Conservation (phyloP, 2,329 filamentous ascomycete species). For the Talaromyces sp. region DNA sequence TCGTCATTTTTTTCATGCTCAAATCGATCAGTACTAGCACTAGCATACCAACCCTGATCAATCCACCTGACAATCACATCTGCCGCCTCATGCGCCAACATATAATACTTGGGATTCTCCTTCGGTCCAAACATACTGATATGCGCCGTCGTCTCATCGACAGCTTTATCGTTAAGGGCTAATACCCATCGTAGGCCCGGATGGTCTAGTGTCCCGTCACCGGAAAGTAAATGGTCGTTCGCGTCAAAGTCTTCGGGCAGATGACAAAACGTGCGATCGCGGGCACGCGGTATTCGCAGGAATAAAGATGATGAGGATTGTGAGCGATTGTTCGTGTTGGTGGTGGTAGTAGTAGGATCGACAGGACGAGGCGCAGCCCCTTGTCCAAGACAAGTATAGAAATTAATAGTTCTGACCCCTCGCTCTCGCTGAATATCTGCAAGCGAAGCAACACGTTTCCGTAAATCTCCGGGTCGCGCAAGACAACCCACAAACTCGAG, state of each 20-base stretch:
- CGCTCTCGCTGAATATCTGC: conserved; percentile 60
- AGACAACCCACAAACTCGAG: conserved; percentile 91
- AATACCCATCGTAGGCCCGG: conserved; percentile 57
- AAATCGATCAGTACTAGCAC: conserved; percentile 18
- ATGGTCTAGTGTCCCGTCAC: conserved; percentile 19
- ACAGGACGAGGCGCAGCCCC: conserved; percentile 45
- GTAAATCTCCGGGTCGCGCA: conserved; percentile 74
- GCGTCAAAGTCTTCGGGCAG: conserved; percentile 55
- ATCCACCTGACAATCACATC: conserved; percentile 36
- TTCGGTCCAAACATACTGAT: conserved; percentile 47
- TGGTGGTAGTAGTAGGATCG: conserved; percentile 22
- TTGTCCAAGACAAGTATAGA: conserved; percentile 78
- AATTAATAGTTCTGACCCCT: conserved; percentile 71
- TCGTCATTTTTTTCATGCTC: background rate
- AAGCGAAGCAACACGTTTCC: conserved; percentile 65
- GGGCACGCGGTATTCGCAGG: conserved; percentile 37
- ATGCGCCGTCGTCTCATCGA: conserved; percentile 76
- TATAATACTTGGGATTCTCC: conserved; percentile 42
- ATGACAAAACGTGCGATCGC: conserved; percentile 82
- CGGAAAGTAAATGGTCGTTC: conserved; percentile 19
- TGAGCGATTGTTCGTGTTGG: background rate
- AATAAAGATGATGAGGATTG: conserved; percentile 10
- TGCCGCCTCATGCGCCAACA: conserved; percentile 35
- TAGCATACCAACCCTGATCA: conserved; percentile 37
- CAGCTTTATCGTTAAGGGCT: conserved; percentile 71